phyloP scores from a whole-genome alignment of 176 grass and related monocot genomes.

The Oryza punctata region DNA sequence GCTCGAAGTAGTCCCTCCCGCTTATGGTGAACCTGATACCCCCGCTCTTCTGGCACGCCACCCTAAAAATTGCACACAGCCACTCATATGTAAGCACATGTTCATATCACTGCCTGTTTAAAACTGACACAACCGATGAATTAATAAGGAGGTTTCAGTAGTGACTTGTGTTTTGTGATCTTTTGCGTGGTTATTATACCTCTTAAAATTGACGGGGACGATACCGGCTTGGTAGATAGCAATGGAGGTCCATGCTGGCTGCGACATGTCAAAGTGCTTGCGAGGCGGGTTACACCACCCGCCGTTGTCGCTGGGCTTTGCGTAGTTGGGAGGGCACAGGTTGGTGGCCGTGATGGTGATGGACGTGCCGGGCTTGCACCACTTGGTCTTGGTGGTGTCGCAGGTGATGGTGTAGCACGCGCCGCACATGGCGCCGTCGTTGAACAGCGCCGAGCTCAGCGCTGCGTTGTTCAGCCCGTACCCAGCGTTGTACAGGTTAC shows the following conservation, averaged over 20 bases:
- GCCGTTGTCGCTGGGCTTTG: constrained; percentile 41
- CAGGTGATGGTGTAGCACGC: constrained; percentile 59
- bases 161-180: neutral
- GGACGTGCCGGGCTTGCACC: constrained; percentile 47
- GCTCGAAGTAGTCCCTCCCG: constrained; percentile 57
- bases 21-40: constrained; percentile 56
- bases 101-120: neutral
- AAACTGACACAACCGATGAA: neutral
- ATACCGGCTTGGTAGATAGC: constrained; percentile 55
- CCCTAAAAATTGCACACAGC: constrained; percentile 19
- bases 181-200: constrained; percentile 6
- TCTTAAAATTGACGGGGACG: constrained; percentile 44
- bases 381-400: constrained; percentile 33
- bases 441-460: constrained; percentile 62
- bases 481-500: constrained; percentile 59
- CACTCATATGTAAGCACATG: neutral
- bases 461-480: constrained; percentile 58
- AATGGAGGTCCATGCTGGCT: constrained; percentile 42
- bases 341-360: constrained; percentile 68
- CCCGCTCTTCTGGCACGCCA: constrained; percentile 25
- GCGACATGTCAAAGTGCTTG: constrained; percentile 68
- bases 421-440: constrained; percentile 51
- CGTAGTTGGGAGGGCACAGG: constrained; percentile 56
- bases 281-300: constrained; percentile 75
- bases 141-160: neutral